Conservation (phyloP, 257 asterid species). For the Solanum peruvianum region DNA sequence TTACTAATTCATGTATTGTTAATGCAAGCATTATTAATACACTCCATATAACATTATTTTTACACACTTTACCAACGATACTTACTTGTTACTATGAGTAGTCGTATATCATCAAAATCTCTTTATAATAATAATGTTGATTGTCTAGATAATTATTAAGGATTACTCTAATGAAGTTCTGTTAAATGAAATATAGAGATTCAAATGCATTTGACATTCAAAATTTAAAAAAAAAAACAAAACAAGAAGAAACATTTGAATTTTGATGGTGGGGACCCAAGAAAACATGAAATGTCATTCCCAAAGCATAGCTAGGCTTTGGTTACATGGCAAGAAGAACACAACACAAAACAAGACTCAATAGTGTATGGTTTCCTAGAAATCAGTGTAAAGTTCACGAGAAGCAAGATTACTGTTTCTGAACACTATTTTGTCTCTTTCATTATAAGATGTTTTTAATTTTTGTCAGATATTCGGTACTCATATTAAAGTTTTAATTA, state of each 20-base stretch:
- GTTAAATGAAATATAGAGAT: too few relatives aligned
- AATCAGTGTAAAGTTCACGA: constrained; percentile 8
- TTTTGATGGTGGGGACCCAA: background rate
- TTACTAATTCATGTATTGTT: too few relatives aligned
- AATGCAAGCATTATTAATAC: too few relatives aligned
- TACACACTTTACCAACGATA: too few relatives aligned
- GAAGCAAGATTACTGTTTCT: constrained; percentile 18
- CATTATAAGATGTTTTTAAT: background rate
- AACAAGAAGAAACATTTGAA: background rate
- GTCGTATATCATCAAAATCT: background rate
- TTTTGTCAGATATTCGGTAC: too few relatives aligned
- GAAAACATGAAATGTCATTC: background rate
- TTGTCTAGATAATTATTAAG: too few relatives aligned
- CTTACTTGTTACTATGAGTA: background rate
- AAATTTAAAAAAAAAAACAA: too few relatives aligned
- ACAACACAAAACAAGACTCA: background rate
- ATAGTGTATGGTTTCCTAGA: background rate
- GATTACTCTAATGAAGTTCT: background rate
- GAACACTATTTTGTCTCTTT: constrained; percentile 45
- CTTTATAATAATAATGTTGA: too few relatives aligned
- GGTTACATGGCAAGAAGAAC: background rate
- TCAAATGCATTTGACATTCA: background rate
- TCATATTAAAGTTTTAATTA: too few relatives aligned
- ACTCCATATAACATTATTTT: too few relatives aligned
- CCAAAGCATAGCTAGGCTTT: background rate